Conservation (phyloP, 1,139 yeast genomes). For the Debaryomyces nepalensis region DNA sequence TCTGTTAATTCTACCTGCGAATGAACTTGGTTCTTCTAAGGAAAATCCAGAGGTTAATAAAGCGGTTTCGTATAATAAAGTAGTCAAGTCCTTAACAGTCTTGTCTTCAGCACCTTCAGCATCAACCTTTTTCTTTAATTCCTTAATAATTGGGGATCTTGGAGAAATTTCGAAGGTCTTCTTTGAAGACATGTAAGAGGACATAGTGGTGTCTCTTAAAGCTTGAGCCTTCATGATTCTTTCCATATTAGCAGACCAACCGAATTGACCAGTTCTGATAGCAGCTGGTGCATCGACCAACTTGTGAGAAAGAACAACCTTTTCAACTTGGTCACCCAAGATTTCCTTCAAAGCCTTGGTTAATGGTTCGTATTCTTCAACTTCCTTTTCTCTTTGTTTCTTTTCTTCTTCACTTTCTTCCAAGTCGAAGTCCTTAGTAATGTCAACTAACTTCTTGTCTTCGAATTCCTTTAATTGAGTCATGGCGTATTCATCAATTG, state of each 20-base stretch:
- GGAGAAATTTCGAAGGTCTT: constrained; percentile 99
- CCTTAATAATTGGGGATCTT: constrained; percentile 91
- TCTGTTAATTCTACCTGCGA: constrained; percentile 98
- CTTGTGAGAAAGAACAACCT: constrained; percentile 97
- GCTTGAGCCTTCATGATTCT: constrained; percentile 99
- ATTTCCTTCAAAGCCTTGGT: constrained; percentile 96
- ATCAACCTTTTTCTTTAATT: constrained; percentile 95
- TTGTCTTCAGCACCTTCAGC: constrained; percentile 97
- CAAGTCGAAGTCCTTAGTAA: constrained; percentile 98
- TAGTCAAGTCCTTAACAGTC: constrained; percentile 97
- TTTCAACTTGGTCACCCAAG: constrained; percentile 98
- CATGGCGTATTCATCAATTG: constrained; percentile 99
- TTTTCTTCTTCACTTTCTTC: constrained; percentile 99
- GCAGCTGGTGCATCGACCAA: constrained; percentile 99
- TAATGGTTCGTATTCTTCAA: constrained; percentile 88
- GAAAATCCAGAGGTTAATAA: constrained; percentile 98
- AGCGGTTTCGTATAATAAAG: constrained; percentile 96
- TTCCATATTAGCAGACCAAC: constrained; percentile 99
- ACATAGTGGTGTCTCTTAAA: constrained; percentile 97
- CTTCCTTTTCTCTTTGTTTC: constrained; percentile 89
- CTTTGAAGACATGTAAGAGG: constrained; percentile 99
- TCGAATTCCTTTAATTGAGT: constrained; percentile 99
- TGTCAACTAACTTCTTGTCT: constrained; percentile 98
- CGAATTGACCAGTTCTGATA: constrained; percentile 99
- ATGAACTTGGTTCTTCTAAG: constrained; percentile 96